These are phyloP conservation scores for Cutaneotrichosporon dermatis DNA, from an alignment of 1,284 basidiomycete species.

Conservation along the genomic window DNA sequence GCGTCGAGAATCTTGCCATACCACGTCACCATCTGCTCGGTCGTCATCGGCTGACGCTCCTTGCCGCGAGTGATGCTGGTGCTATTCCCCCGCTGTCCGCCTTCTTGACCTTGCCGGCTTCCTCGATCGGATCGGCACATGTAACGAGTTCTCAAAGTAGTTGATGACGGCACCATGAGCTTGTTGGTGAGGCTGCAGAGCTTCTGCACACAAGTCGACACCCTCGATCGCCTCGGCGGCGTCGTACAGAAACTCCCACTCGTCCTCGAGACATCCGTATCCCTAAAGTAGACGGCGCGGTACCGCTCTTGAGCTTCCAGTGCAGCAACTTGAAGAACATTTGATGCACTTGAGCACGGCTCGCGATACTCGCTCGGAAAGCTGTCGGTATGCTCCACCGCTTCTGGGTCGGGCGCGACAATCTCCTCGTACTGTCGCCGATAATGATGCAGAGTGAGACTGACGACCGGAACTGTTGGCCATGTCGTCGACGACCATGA, in stretches of 20 bases:
- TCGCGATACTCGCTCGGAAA: slow-evolving; percentile 85
- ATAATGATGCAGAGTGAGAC: slow-evolving; percentile 90
- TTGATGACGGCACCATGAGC: slow-evolving; percentile 80
- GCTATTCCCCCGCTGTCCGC: neutral
- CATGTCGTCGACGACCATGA: slow-evolving; percentile 92
- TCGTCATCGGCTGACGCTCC: slow-evolving; percentile 57
- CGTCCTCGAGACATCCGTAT: slow-evolving; percentile 95
- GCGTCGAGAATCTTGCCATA: slow-evolving; percentile 91
- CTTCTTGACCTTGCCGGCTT: neutral
- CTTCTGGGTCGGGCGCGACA: slow-evolving; percentile 75
- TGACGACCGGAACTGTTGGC: slow-evolving; percentile 88
- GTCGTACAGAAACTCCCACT: slow-evolving; percentile 93
- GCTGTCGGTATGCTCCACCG: slow-evolving; percentile 83
- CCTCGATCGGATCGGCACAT: slow-evolving; percentile 57
- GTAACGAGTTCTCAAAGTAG: slow-evolving; percentile 90
- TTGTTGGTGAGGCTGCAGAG: slow-evolving; percentile 86
- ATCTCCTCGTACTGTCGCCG: slow-evolving; percentile 91
- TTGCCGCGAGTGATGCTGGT: neutral
- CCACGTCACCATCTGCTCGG: slow-evolving; percentile 79
- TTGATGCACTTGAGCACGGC: slow-evolving; percentile 83
- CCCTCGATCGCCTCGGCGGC: slow-evolving; percentile 84
- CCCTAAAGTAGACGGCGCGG: slow-evolving; percentile 93
- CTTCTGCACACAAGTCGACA: slow-evolving; percentile 89
- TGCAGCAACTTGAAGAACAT: slow-evolving; percentile 93
- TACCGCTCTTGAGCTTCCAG: slow-evolving; percentile 91